A percentile compares a stretch with the other conserved stretches of the same genome.
Evolutionary conservation across 768 basidiomycete species (phyloP).

Genomic region (Mycena albidolilacea): DNA sequence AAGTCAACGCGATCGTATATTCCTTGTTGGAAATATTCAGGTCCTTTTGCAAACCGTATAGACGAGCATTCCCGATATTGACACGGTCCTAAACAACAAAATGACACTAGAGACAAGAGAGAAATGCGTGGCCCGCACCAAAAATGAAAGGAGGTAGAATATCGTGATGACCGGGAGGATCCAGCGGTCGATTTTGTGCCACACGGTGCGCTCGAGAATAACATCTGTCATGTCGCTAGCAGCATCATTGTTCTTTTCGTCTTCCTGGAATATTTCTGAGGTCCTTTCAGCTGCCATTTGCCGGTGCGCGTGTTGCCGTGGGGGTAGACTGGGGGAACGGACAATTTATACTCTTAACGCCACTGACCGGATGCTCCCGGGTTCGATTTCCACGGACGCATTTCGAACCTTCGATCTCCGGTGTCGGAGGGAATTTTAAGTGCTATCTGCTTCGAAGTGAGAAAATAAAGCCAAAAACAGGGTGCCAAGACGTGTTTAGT

Average conservation of each 20-base stretch:
- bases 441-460: too few species aligned
- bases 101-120: neutral
- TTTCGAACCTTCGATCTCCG: too few species aligned
- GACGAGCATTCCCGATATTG: conserved; percentile 64
- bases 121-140: neutral
- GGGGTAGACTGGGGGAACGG: neutral
- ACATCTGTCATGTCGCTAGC: conserved; percentile 33
- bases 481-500: too few species aligned
- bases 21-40: conserved; percentile 63
- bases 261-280: neutral
- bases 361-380: too few species aligned
- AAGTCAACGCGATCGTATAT: conserved; percentile 65
- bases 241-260: neutral
- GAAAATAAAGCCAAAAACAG: too few species aligned
- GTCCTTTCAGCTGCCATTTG: neutral
- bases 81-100: neutral
- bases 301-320: neutral
- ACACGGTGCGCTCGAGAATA: conserved; percentile 56
- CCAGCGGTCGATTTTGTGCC: conserved; percentile 64
- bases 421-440: too few species aligned
- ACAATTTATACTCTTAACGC: neutral
- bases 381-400: too few species aligned
- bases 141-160: neutral
- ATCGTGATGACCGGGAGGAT: conserved; percentile 65
- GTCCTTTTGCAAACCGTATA: conserved; percentile 71